Conservation (phyloP, 805 yeast species). For the Scheffersomyces spartinae region DNA sequence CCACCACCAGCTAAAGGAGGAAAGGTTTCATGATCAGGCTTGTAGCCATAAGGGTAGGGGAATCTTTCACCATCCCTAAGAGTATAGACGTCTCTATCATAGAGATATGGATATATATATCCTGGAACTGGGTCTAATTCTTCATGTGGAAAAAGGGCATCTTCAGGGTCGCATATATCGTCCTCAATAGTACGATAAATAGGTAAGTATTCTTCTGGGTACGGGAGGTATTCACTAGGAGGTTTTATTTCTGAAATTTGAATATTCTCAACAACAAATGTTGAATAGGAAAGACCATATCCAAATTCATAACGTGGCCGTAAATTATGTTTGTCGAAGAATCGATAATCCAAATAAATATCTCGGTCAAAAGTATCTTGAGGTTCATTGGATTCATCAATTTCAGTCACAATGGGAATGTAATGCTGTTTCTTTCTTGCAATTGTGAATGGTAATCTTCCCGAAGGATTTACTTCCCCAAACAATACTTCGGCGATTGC, state of each 20-base stretch:
- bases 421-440: conserved; percentile 39
- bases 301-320: conserved; percentile 54
- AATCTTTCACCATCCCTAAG: conserved; percentile 24
- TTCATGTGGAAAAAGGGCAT: conserved; percentile 40
- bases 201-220: conserved; percentile 35
- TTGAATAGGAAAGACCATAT: conserved; percentile 46
- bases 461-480: conserved; percentile 55
- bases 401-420: conserved; percentile 32
- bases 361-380: conserved; percentile 37
- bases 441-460: conserved; percentile 51
- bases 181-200: conserved; percentile 30
- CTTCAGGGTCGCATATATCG: conserved; percentile 42
- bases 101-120: conserved; percentile 43
- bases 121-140: conserved; percentile 44
- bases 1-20: conserved; percentile 39
- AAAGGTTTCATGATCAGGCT: conserved; percentile 20
- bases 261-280: conserved; percentile 22
- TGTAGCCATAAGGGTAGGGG: conserved; percentile 28
- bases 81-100: conserved; percentile 20
- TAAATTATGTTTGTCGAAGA: conserved; percentile 44
- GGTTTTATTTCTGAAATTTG: conserved; percentile 29
- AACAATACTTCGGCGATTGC: conserved; percentile 48
- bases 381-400: conserved; percentile 16
- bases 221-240: conserved; percentile 34
- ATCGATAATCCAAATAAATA: conserved; percentile 42